Conservation (phyloP, 805 yeast species). For the Schizosaccharomyces octosporus region DNA sequence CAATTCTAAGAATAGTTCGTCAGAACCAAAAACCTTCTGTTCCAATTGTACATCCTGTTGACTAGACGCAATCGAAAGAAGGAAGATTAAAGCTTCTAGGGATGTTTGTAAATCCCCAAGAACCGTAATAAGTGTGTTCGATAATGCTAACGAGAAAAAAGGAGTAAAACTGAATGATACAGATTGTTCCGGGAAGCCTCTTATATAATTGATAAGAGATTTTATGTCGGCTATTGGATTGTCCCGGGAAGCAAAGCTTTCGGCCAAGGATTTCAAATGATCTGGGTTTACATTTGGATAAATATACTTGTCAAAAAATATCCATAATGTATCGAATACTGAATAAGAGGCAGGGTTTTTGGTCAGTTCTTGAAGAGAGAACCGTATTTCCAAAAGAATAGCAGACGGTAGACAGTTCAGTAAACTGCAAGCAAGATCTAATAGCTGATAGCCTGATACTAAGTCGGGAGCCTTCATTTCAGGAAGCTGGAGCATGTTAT, state of each 20-base stretch:
- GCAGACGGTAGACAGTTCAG: background rate
- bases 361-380: background rate
- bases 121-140: background rate
- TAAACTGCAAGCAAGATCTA: background rate
- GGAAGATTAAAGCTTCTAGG: background rate
- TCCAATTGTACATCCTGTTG: background rate
- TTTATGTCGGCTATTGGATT: background rate
- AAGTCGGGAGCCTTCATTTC: background rate
- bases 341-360: background rate
- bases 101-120: background rate
- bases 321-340: background rate
- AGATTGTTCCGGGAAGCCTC: background rate
- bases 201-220: background rate
- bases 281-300: background rate
- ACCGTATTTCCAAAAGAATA: background rate
- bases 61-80: background rate
- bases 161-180: background rate
- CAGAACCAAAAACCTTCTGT: background rate
- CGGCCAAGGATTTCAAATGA: background rate
- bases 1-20: background rate
- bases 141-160: background rate
- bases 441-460: background rate
- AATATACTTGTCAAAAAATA: background rate
- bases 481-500: background rate
- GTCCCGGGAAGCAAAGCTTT: background rate